Percentiles rank a stretch among this genome's conserved stretches.
These are phyloP conservation scores for Saccharomycopsis phalli DNA, from an alignment of 1,139 yeast genomes.

Conservation along the genomic window DNA sequence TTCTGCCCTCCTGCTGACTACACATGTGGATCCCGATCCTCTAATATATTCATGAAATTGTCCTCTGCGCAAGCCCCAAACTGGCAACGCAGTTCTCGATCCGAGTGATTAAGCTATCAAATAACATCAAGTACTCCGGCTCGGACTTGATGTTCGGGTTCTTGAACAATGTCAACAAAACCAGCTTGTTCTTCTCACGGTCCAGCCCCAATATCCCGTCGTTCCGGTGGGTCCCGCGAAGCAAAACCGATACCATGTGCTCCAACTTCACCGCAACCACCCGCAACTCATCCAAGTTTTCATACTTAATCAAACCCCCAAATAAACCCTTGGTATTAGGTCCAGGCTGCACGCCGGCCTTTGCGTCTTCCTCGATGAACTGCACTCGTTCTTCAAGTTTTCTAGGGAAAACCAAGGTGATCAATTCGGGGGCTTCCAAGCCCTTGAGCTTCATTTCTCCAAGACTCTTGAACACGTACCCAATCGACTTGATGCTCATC, in stretches of 20 bases:
- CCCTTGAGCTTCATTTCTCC: slow-evolving; percentile 93
- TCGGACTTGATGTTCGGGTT: slow-evolving; percentile 25
- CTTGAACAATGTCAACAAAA: slow-evolving; percentile 20
- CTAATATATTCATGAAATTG: too few relatives aligned
- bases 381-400: slow-evolving; percentile 47
- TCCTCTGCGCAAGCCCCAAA: too few relatives aligned
- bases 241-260: slow-evolving; percentile 30
- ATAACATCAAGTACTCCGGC: slow-evolving; percentile 35
- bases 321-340: slow-evolving; percentile 16
- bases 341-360: not conserved
- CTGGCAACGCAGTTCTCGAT: slow-evolving; percentile 46
- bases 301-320: slow-evolving; percentile 37
- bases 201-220: slow-evolving; percentile 25
- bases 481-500: slow-evolving; percentile 55
- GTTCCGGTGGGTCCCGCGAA: slow-evolving; percentile 29
- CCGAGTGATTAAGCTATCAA: slow-evolving; percentile 56
- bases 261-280: slow-evolving; percentile 36
- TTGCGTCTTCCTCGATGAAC: slow-evolving; percentile 20
- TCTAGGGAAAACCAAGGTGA: slow-evolving; percentile 72
- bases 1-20: too few relatives aligned
- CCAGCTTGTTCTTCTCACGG: slow-evolving; percentile 26
- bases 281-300: slow-evolving; percentile 34
- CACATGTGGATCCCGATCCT: too few relatives aligned
- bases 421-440: slow-evolving; percentile 83
- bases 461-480: slow-evolving; percentile 58